Evolutionary conservation across 140 eudicot genomes (phyloP), one percentile per base, ranked within the genome.

Genomic region (Anethum foeniculum): DNA sequence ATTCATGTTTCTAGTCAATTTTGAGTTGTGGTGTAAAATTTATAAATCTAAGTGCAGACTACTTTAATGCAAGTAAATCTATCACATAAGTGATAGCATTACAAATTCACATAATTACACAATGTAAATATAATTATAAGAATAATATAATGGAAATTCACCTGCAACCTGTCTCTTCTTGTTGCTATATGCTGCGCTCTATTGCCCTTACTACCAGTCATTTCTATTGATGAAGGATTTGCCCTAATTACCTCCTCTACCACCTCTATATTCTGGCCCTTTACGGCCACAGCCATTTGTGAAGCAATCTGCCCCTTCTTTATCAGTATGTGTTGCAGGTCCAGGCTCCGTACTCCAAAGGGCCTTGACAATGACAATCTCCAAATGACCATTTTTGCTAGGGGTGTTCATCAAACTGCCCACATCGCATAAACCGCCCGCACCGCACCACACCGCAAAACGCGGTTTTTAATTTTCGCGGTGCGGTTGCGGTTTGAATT

Each of bases 221-320:
- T 82, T 54, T 92, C 90, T 64, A 92, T 76, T 32, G 81, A 68
- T n/a, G 85, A 80, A 30, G 92, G 91, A 82, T 92, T 91, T 15
- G 78, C 92, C 84, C 80, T 82, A 13, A 88, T 89, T 58, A 95
- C 88, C 80, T 82, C 92, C 85, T 81, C 92, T 12, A 95, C 97
- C 44, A 92, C 93, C 85, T 92, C 92, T 47, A 89, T 85, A 65
- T 82, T 95, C 75, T 92, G 93, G 4, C 99, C 94, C 83, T 95
- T 95, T 0, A 84, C 97, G 1, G 97, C 99, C 99, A 84, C 97
- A 1, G 97, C 99, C 99, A 95, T 92, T 85, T 95, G 99, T 84
- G 92, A 96, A 2, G 99, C 93, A 0, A 97, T 95, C 72, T 95
- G 99, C 12, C 99, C 97, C 82, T 95, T 94, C 79, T n/a, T 90